Conservation (phyloP, 2,329 filamentous ascomycete genomes). For the Cordyceps tenuipes region DNA sequence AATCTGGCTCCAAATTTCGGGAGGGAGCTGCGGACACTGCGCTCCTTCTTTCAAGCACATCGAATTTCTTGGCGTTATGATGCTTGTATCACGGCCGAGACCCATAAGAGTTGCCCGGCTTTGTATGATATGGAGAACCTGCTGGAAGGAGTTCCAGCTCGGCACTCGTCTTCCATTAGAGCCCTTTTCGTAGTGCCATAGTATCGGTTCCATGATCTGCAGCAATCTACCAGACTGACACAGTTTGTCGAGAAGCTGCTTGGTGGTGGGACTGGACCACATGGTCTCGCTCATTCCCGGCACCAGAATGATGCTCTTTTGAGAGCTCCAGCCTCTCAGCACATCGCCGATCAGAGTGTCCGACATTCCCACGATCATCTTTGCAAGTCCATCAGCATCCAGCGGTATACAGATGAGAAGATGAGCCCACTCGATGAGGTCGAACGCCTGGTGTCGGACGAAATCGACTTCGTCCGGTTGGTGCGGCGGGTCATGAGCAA, state of each 20-base stretch:
- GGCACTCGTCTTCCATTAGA: conserved; percentile 44
- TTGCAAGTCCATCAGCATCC: conserved; percentile 74
- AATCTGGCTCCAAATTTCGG: conserved; percentile 84
- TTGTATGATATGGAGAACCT: conserved; percentile 65
- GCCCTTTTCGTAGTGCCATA: conserved; percentile 66
- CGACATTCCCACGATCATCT: conserved; percentile 78
- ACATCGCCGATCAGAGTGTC: conserved; percentile 76
- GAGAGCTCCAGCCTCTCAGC: conserved; percentile 76
- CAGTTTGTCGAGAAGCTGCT: conserved; percentile 78
- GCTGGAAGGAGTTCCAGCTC: conserved; percentile 57
- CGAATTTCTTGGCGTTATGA: conserved; percentile 33
- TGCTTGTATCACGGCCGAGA: conserved; percentile 62
- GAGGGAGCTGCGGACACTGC: conserved; percentile 51
- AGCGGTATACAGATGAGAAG: conserved; percentile 77
- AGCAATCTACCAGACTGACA: conserved; percentile 74
- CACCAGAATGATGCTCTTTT: conserved; percentile 75
- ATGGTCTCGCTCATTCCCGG: conserved; percentile 83
- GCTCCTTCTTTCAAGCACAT: conserved; percentile 26
- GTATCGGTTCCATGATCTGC: conserved; percentile 66
- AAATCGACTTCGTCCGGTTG: conserved; percentile 42
- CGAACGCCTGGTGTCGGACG: conserved; percentile 44
- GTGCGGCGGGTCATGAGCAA: conserved; percentile 24
- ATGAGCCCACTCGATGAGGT: conserved; percentile 81
- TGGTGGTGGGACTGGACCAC: conserved; percentile 86
- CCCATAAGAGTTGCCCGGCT: conserved; percentile 70